Evolutionary conservation across 495 filamentous ascomycete genomes (phyloP).

Genomic region (Paragyromitra xinjiangensis): DNA sequence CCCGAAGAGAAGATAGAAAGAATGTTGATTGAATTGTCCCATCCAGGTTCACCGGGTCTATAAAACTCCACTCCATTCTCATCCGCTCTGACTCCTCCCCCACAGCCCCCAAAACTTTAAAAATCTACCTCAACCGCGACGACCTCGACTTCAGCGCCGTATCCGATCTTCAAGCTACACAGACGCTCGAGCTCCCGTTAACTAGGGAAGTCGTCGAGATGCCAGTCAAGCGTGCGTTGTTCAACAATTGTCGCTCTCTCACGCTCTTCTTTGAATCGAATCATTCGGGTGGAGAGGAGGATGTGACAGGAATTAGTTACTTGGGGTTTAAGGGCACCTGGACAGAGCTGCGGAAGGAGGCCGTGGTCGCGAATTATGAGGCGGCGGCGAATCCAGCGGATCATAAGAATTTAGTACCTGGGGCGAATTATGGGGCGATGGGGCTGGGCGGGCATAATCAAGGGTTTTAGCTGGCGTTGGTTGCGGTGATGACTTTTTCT

Average conservation of each 20-base stretch:
- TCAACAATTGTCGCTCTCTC: constrained; percentile 78
- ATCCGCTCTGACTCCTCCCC: constrained; percentile 75
- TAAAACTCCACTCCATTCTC: constrained; percentile 88
- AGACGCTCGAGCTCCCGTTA: constrained; percentile 72
- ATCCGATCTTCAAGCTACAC: constrained; percentile 73
- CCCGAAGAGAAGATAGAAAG: background rate
- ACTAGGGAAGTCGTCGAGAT: constrained; percentile 85
- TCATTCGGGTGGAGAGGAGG: constrained; percentile 65
- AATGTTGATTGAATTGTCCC: background rate
- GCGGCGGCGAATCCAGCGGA: constrained; percentile 89
- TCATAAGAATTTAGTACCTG: constrained; percentile 64
- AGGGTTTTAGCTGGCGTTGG: constrained; percentile 33
- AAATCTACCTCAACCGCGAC: constrained; percentile 83
- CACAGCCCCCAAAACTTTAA: constrained; percentile 81
- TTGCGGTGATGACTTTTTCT: background rate
- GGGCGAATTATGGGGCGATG: constrained; percentile 50
- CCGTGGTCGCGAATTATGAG: constrained; percentile 88
- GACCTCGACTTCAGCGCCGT: constrained; percentile 84
- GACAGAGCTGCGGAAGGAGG: constrained; percentile 82
- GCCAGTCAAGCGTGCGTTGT: constrained; percentile 83
- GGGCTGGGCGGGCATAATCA: constrained; percentile 49
- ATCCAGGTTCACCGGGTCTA: constrained; percentile 85
- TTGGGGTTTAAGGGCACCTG: constrained; percentile 93
- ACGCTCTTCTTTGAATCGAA: constrained; percentile 86
- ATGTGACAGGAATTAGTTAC: constrained; percentile 80